Percentiles rank a stretch among this genome's conserved stretches.
These are phyloP conservation scores for Phaeodactylum tricornutum DNA, from an alignment of 108 stramenopile species.

Conservation along the genomic window DNA sequence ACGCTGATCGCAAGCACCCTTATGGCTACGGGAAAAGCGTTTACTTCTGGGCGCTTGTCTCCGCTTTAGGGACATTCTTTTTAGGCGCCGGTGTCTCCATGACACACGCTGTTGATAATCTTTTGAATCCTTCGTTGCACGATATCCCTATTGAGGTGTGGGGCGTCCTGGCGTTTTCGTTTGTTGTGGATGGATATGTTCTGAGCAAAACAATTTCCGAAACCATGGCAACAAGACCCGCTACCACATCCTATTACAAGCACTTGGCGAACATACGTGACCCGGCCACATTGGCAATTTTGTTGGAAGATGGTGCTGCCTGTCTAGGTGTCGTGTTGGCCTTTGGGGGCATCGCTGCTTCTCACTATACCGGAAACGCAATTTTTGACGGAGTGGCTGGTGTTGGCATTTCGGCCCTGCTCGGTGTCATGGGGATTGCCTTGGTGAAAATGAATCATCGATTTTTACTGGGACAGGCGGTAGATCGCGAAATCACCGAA, in stretches of 20 bases:
- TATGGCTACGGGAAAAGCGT: conserved; percentile 67
- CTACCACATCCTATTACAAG: conserved; percentile 34
- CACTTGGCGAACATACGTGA: conserved; percentile 77
- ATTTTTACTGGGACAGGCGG: conserved; percentile 90
- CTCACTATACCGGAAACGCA: conserved; percentile 72
- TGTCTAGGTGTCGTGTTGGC: conserved; percentile 92
- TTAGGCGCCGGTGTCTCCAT: conserved; percentile 89
- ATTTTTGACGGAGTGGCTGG: conserved; percentile 90
- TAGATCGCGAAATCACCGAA: conserved; percentile 73
- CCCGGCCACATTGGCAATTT: conserved; percentile 89
- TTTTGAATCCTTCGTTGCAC: conserved; percentile 51
- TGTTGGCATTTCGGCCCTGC: conserved; percentile 74
- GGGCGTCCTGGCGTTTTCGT: conserved; percentile 76
- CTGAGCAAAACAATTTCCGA: conserved; percentile 64
- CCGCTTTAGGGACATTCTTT: conserved; percentile 93
- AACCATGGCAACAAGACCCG: conserved; percentile 40
- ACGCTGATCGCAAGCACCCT: conserved; percentile 83
- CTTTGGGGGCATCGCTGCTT: conserved; percentile 78
- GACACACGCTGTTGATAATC: conserved; percentile 65
- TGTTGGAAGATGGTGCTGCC: conserved; percentile 95
- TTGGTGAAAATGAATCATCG: conserved; percentile 83
- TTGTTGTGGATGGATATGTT: conserved; percentile 85
- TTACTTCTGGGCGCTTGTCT: conserved; percentile 92
- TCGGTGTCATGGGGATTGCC: conserved; percentile 82
- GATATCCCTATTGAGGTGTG: conserved; percentile 76